Conservation (phyloP, 495 filamentous ascomycete genomes). For the Penicillium pancosmium region DNA sequence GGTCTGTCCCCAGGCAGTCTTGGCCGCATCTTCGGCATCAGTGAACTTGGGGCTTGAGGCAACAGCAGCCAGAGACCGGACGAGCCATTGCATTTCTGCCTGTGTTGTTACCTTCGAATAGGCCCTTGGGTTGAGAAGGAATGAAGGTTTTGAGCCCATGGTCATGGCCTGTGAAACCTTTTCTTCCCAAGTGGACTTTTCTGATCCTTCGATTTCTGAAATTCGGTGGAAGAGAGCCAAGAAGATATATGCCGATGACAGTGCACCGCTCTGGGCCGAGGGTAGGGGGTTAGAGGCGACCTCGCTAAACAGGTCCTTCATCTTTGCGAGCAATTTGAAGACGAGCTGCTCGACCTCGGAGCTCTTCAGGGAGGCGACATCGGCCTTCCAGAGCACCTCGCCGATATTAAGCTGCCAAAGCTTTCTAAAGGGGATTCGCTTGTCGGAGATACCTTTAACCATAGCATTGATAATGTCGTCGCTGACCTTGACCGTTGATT, state of each 20-base stretch:
- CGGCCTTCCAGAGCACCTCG: constrained; percentile 67
- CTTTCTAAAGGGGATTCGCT: constrained; percentile 74
- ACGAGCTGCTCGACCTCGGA: constrained; percentile 46
- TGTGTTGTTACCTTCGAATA: constrained; percentile 74
- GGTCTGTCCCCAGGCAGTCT: constrained; percentile 74
- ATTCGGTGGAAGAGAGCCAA: constrained; percentile 57
- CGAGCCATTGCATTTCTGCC: constrained; percentile 76
- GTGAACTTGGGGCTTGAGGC: constrained; percentile 45
- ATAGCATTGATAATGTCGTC: constrained; percentile 70
- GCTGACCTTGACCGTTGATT: constrained; percentile 58
- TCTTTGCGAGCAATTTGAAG: constrained; percentile 58
- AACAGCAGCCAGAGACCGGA: constrained; percentile 67
- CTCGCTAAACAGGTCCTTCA: constrained; percentile 77
- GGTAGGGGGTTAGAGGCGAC: constrained; percentile 72
- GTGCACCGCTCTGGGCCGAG: constrained; percentile 74
- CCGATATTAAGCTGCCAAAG: constrained; percentile 78
- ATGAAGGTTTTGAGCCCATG: constrained; percentile 74
- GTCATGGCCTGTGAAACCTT: constrained; percentile 64
- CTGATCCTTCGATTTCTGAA: constrained; percentile 32
- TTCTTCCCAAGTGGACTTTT: constrained; percentile 45
- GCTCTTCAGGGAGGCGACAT: constrained; percentile 44
- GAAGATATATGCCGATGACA: constrained; percentile 72
- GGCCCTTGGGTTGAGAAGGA: constrained; percentile 79
- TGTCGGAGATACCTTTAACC: constrained; percentile 81
- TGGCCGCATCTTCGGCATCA: constrained; percentile 35